Conservation (phyloP, 192 early-diverging fungal species). For the Linnemannia exigua region DNA sequence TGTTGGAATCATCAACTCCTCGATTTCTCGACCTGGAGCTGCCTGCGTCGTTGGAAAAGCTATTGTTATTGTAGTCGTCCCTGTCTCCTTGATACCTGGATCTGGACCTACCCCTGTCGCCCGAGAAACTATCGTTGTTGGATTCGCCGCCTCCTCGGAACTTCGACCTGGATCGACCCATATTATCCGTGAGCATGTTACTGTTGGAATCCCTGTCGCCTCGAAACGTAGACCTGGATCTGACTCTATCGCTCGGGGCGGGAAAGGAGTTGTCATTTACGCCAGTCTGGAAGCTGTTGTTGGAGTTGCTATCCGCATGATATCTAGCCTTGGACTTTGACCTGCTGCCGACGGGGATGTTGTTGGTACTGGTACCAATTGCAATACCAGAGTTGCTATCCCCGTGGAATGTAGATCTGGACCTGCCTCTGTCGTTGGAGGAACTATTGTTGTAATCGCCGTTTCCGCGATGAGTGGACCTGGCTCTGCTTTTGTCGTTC, state of each 20-base stretch:
- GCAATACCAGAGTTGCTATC: background rate
- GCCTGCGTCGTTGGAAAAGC: background rate
- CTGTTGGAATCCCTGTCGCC: too few relatives aligned
- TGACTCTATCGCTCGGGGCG: too few relatives aligned
- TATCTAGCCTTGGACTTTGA: background rate
- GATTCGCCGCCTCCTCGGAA: conserved; percentile 21
- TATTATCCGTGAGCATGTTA: background rate
- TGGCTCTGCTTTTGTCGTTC: background rate
- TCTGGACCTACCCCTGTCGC: background rate
- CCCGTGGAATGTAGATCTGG: background rate
- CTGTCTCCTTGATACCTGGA: background rate
- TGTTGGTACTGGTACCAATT: background rate
- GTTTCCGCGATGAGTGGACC: background rate
- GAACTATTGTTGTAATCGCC: background rate
- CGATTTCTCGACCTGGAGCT: background rate
- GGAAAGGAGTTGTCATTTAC: too few relatives aligned
- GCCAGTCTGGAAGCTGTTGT: background rate
- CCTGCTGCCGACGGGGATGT: background rate
- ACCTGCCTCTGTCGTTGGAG: background rate
- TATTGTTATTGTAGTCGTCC: background rate
- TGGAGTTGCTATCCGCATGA: background rate
- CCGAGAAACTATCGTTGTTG: background rate
- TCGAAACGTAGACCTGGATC: too few relatives aligned
- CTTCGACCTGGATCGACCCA: conserved; percentile 10
- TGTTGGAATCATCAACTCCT: background rate